Percentiles rank a stretch among this genome's conserved stretches.
phyloP scores from a whole-genome alignment of 306 rosid genomes.

The Citrullus amarus region DNA sequence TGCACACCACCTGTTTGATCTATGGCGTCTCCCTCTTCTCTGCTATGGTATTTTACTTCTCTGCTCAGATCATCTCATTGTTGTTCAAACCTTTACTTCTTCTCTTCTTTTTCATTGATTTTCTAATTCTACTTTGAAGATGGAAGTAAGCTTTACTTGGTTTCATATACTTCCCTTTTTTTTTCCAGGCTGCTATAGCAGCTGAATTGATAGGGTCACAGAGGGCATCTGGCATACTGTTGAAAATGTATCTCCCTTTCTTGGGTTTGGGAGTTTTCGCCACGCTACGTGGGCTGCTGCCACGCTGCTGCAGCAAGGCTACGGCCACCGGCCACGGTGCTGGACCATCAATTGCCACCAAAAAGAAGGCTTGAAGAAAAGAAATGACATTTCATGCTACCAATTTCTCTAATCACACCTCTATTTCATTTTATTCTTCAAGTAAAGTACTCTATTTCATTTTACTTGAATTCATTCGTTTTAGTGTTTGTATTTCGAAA shows the following conservation, averaged over 20 bases:
- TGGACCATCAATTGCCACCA: slow-evolving; percentile 25
- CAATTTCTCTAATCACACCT: not conserved
- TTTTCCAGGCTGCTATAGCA: slow-evolving; percentile 40
- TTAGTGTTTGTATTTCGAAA: too few species aligned
- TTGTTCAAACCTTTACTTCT: too few species aligned
- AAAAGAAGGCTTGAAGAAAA: slow-evolving; percentile 34
- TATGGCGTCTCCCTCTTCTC: slow-evolving; percentile 47
- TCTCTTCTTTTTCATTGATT: too few species aligned
- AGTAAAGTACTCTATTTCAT: too few species aligned
- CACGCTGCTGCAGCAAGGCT: slow-evolving; percentile 24
- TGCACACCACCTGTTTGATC: slow-evolving; percentile 65
- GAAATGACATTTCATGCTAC: not conserved
- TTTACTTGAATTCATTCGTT: too few species aligned
- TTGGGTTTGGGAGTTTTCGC: slow-evolving; percentile 44
- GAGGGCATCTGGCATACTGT: slow-evolving; percentile 42
- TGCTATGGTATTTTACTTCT: slow-evolving; percentile 33
- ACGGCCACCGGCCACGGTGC: slow-evolving; percentile 13
- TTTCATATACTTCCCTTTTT: not conserved
- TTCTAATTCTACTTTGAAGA: too few species aligned
- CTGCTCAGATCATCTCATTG: not conserved
- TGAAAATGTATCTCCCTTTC: slow-evolving; percentile 39
- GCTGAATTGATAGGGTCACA: slow-evolving; percentile 43
- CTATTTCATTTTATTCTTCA: not conserved
- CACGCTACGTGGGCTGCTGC: slow-evolving; percentile 38
- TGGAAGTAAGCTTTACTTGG: not conserved